Base-by-base conservation (phyloP, 148 eudicot genomes). In the Rhododendron vialii region DNA sequence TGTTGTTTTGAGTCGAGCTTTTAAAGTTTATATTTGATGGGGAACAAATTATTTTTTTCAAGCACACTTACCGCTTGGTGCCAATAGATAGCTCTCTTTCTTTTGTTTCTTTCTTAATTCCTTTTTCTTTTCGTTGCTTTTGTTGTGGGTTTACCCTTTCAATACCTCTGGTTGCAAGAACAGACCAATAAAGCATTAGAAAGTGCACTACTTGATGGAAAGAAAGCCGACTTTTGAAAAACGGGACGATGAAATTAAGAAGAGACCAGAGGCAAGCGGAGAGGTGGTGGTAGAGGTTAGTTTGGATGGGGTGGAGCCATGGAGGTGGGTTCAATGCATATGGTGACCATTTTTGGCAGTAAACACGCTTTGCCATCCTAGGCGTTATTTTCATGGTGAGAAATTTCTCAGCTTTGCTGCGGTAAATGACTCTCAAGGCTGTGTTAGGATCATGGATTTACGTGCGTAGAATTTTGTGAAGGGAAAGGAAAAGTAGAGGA, bases 131-230 rank as follows among this genome's bases (percentile, higher is more conserved):
- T 45, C 10, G 48, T 7, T 45, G 7, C 13, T 59, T 22, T 2
- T 15, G 10, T 15, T 9, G 18, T 22, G 59, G 22, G 28, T 30
- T 61, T 41, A 50, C 82, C 35, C 35, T 63, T 43, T 28, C 7
- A 35, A 71, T 80, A 2, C 81, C 7, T 47, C 3, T 71, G 30
- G 45, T 36, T 57, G 77, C 91, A 94, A 97, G 99, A 96, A 12
- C 92, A 93, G 89, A 98, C 97, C 75, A 92, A 88, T 86, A 96
- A 94, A 92, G 99, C 99, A 24, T 86, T 96, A 88, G 99, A 96
- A 87, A 87, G 91, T 80, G 99, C 99, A 36, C 5, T 3, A 78
- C 94, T 96, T 77, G 94, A 94, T 78, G 98, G 92, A 80, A 96
- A 93, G 92, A 93, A 93, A 80, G 82, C 90, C 36, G 96, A 96